These are phyloP conservation scores for Xylaria palmicola DNA, from an alignment of 495 filamentous ascomycete species.

Conservation along the genomic window DNA sequence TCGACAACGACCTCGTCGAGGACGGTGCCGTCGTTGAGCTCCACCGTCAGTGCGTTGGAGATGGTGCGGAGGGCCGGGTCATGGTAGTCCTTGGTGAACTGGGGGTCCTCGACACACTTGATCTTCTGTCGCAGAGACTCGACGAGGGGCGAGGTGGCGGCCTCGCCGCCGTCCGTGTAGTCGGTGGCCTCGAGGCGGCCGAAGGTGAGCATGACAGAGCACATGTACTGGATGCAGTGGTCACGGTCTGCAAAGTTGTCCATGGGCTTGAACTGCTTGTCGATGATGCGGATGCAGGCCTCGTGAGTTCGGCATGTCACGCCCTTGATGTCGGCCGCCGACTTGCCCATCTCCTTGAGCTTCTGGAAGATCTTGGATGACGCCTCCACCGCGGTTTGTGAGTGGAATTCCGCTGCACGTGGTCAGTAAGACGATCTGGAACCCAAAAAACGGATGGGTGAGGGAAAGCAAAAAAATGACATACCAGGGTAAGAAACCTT, in stretches of 20 bases:
- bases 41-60: conserved; percentile 91
- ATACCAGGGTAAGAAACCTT: conserved; percentile 96
- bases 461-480: conserved; percentile 23
- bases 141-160: conserved; percentile 84
- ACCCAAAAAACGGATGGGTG: background rate
- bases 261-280: conserved; percentile 99
- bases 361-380: conserved; percentile 82
- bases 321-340: conserved; percentile 87
- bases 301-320: conserved; percentile 96
- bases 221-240: conserved; percentile 99
- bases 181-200: conserved; percentile 88
- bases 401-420: conserved; percentile 88
- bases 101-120: conserved; percentile 89
- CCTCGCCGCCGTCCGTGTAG: conserved; percentile 88
- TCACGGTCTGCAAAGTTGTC: conserved; percentile 99
- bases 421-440: background rate
- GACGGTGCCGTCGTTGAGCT: conserved; percentile 90
- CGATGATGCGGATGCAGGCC: conserved; percentile 96
- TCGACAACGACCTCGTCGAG: conserved; percentile 91
- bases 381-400: conserved; percentile 95
- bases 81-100: conserved; percentile 94
- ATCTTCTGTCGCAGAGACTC: conserved; percentile 90
- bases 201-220: conserved; percentile 89
- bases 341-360: conserved; percentile 82
- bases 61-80: conserved; percentile 89